phyloP scores from a whole-genome alignment of 768 basidiomycete species.

The Sutorius australiensis region DNA sequence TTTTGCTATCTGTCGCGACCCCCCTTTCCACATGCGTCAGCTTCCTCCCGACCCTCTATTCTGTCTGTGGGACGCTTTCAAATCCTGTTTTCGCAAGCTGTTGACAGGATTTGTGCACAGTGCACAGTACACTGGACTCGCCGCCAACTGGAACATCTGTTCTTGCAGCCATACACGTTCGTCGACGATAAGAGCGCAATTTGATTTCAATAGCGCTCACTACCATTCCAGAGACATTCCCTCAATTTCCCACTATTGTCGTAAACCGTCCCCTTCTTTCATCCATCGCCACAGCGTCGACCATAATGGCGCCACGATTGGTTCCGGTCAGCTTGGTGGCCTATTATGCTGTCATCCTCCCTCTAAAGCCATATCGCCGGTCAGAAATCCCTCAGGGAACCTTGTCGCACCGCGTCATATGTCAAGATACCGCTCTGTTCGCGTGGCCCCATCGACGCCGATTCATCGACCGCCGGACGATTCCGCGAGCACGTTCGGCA shows the following conservation, averaged over 20 bases:
- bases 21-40: conserved; percentile 4
- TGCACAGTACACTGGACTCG: not conserved
- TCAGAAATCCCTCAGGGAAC: not conserved
- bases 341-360: conserved; percentile 1
- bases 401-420: not conserved
- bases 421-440: not conserved
- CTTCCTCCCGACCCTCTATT: conserved; percentile 1
- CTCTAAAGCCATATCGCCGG: conserved; percentile 16
- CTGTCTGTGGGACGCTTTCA: conserved; percentile 5
- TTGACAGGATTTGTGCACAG: not conserved
- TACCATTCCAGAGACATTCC: conserved; percentile 3
- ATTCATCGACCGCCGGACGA: not conserved
- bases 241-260: conserved; percentile 20
- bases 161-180: not conserved
- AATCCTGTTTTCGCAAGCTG: conserved; percentile 2
- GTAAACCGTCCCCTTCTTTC: conserved; percentile 13
- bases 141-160: not conserved
- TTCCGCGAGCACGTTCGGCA: not conserved
- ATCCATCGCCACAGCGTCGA: conserved; percentile 14
- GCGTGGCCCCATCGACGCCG: conserved; percentile 4
- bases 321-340: conserved; percentile 1
- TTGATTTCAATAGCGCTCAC: conserved; percentile 7
- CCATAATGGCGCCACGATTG: conserved; percentile 3
- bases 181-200: conserved; percentile 5
- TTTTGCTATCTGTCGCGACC: not conserved